Percentiles rank a stretch among this genome's conserved stretches.
phyloP scores from a whole-genome alignment of 1,284 basidiomycete species.

The Malassezia furfur region DNA sequence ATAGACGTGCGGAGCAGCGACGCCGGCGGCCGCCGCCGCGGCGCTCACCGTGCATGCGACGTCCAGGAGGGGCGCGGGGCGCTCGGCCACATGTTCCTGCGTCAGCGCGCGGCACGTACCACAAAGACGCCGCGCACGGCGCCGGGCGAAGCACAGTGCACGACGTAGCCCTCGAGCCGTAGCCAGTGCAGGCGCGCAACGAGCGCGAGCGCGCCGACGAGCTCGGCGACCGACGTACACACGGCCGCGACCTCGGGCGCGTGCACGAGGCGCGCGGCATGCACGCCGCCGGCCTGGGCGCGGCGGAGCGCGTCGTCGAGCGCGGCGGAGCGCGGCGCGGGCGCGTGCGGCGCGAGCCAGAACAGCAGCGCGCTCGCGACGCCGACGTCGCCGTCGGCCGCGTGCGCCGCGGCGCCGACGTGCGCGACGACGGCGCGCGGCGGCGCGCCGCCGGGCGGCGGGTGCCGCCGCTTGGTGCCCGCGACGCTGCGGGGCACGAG shows the following conservation, averaged over 20 bases:
- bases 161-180: background rate
- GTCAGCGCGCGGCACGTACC: background rate
- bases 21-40: too few species aligned
- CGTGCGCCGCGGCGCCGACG: background rate
- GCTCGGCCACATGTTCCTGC: constrained; percentile 2
- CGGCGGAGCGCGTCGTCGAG: background rate
- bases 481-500: constrained; percentile 18
- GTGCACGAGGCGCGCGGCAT: background rate
- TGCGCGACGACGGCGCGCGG: background rate
- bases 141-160: background rate
- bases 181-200: background rate
- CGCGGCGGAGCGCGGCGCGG: background rate
- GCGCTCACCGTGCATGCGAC: background rate
- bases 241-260: background rate
- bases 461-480: constrained; percentile 12
- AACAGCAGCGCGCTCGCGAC: constrained; percentile 4
- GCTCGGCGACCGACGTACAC: background rate
- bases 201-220: background rate
- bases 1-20: too few species aligned
- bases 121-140: constrained; percentile 4
- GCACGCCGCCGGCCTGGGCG: constrained; percentile 1
- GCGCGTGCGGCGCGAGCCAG: constrained; percentile 10
- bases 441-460: background rate
- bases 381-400: background rate
- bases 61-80: background rate